Evolutionary conservation across 2,329 filamentous ascomycete species (phyloP).

Genomic region (Phaeomoniella chlamydospora): DNA sequence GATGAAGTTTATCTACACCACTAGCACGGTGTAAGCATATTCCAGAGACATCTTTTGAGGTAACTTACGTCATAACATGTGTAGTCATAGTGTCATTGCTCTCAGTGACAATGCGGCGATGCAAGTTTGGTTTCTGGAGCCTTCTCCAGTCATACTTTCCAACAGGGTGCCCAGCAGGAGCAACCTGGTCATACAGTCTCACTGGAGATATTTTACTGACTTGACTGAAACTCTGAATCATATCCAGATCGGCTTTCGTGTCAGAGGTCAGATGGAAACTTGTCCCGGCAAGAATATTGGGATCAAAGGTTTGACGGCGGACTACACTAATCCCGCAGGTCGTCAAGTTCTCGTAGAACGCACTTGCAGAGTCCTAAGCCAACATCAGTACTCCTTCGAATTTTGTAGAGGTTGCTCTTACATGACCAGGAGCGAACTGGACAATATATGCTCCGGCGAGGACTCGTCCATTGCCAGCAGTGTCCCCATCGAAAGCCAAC

Average conservation of each 20-base stretch:
- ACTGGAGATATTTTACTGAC: neutral
- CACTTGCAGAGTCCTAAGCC: neutral
- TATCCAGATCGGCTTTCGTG: neutral
- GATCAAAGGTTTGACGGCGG: neutral
- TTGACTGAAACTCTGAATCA: neutral
- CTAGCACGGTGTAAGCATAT: neutral
- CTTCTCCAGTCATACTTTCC: neutral
- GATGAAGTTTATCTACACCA: neutral
- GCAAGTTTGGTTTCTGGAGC: neutral
- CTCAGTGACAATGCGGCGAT: neutral
- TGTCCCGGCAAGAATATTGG: neutral
- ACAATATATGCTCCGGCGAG: neutral
- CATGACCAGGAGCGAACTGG: neutral
- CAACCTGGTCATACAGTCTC: neutral
- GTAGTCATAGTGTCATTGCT: neutral
- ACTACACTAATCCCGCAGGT: neutral
- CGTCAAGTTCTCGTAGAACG: neutral
- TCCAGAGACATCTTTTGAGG: neutral
- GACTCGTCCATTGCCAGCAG: neutral
- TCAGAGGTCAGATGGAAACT: neutral
- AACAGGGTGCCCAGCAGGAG: neutral
- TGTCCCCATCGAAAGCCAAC: too few relatives aligned
- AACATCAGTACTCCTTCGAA: too few relatives aligned
- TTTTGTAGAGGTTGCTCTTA: neutral
- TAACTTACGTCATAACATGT: neutral